Conservation (phyloP, 257 asterid genomes). For the Handroanthus guayacan region DNA sequence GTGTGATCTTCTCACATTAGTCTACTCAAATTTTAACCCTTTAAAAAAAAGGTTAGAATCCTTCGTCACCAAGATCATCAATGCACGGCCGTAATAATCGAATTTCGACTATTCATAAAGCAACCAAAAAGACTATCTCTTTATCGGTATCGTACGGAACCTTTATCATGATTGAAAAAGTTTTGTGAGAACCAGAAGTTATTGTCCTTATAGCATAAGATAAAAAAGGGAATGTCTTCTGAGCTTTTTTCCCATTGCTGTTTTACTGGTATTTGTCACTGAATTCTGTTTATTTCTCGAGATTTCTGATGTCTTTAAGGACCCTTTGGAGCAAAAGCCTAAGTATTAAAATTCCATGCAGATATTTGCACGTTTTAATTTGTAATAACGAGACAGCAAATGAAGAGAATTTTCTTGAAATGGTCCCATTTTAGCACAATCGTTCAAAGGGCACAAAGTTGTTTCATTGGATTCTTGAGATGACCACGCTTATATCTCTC, state of each 20-base stretch:
- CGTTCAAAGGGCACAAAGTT: not conserved
- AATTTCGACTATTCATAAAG: too few relatives aligned
- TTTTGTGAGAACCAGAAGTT: not conserved
- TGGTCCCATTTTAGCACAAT: slow-evolving; percentile 2
- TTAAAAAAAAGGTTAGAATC: too few relatives aligned
- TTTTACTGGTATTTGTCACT: too few relatives aligned
- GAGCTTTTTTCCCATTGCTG: not conserved
- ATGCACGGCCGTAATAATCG: too few relatives aligned
- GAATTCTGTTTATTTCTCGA: too few relatives aligned
- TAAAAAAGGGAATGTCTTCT: not conserved
- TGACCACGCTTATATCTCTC: not conserved
- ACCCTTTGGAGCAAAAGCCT: slow-evolving; percentile 8
- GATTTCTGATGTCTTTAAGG: not conserved
- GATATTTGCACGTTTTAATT: not conserved
- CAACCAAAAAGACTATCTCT: not conserved
- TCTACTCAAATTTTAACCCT: too few relatives aligned
- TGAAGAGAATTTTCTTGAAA: not conserved
- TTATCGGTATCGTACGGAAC: not conserved
- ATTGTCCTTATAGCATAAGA: not conserved
- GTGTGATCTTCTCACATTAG: too few relatives aligned
- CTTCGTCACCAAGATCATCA: too few relatives aligned
- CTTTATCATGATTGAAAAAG: not conserved
- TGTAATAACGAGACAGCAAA: not conserved
- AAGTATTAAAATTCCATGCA: not conserved
- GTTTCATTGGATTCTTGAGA: not conserved